These are phyloP conservation scores for Musa balbisiana DNA, from an alignment of 202 grass and related monocot genomes.

Conservation along the genomic window DNA sequence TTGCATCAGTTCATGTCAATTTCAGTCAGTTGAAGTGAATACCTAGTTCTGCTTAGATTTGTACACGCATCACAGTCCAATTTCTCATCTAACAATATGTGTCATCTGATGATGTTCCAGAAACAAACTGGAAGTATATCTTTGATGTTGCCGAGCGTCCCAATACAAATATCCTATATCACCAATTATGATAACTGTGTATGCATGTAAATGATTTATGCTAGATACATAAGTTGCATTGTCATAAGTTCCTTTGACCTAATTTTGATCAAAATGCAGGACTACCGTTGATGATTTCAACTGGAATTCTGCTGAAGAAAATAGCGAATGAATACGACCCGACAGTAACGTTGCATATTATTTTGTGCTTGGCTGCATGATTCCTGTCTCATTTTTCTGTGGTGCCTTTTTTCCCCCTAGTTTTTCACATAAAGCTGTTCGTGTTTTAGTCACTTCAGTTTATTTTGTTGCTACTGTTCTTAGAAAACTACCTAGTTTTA, in stretches of 20 bases:
- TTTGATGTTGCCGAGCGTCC: neutral
- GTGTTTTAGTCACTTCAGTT: too few species aligned
- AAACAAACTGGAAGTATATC: neutral
- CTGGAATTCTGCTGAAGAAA: constrained; percentile 1
- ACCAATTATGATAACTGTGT: neutral
- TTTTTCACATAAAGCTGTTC: too few species aligned
- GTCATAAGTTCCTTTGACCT: neutral
- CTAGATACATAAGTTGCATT: neutral
- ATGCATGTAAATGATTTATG: neutral
- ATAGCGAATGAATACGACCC: neutral
- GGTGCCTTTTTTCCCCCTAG: too few species aligned
- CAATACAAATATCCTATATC: neutral
- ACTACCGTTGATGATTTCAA: neutral
- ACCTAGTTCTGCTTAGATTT: neutral
- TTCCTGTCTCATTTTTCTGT: neutral
- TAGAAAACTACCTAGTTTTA: too few species aligned
- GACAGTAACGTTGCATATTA: neutral
- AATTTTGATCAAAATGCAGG: neutral
- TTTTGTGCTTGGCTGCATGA: neutral
- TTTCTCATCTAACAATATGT: too few species aligned
- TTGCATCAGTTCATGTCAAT: too few species aligned
- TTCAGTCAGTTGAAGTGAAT: too few species aligned
- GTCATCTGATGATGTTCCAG: too few species aligned
- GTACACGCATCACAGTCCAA: too few species aligned
- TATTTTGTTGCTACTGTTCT: too few species aligned